Evolutionary conservation across 257 asterid genomes (phyloP), one percentile per base, ranked within the genome.

Genomic region (Eucommia ulmoides): DNA sequence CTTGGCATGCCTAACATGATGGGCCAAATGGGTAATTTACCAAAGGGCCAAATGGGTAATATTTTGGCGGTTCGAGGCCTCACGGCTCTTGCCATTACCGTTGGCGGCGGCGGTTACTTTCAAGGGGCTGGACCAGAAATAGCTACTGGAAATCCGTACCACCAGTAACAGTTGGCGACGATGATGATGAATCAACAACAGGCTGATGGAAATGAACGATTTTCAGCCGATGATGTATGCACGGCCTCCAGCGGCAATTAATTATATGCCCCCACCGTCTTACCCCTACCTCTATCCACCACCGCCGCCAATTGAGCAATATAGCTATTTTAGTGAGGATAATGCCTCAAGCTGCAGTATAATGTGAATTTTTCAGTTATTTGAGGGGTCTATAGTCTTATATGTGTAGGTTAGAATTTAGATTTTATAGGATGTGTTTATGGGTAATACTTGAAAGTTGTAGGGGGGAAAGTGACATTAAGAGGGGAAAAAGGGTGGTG

Each of bases 1-100:
- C 76, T 62, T 15, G 93, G 96, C 81, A 80, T 83, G 93, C 94
- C 89, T 8, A 78, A 76, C 75, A 76, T 83, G 94, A 74, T 74
- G 75, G 61, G 60, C 41, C 72, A 45, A 8, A 61, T 69, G 81
- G 75, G 77, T n/a, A 55, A 70, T n/a, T n/a, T n/a, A 2, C 81
- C 68, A 20, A 71, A 77, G 94, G 84, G 80, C 50, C 84, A 72
- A 42, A 68, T 79, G 78, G 22, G 55, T 21, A 75, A 64, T 53
- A 75, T 62, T 10, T 64, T 91, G 0, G 76, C 93, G 7, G 79
- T 67, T n/a, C 95, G 73, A 58, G 95, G 94, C 47, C 69, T 81
- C 2, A 85, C 86, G 2, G 72, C 78, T 16, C 51, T 66, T 1
- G 23, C 78, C n/a, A 72, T 74, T 4, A 63, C 54, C 8, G 79